phyloP scores from a whole-genome alignment of 208 protist genomes.

The Leptomonas seymouri region DNA sequence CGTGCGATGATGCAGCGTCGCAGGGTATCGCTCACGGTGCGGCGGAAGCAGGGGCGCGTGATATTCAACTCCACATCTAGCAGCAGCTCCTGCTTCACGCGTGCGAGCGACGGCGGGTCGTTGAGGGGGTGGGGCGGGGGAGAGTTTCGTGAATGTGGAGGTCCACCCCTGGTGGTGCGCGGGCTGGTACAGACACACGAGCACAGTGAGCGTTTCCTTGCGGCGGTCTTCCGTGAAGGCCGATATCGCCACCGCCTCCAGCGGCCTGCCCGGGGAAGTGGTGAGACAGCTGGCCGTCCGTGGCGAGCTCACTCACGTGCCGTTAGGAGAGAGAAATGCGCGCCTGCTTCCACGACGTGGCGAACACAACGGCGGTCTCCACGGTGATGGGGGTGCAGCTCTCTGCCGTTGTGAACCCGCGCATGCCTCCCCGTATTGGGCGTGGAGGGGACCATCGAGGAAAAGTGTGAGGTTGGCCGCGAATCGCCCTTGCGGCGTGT shows the following conservation, averaged over 20 bases:
- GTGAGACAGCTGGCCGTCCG: conserved; percentile 17
- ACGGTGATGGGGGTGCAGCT: conserved; percentile 25
- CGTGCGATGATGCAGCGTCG: conserved; percentile 15
- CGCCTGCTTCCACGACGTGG: conserved; percentile 9
- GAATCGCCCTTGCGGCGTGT: not conserved
- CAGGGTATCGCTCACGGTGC: conserved; percentile 24
- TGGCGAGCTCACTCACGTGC: conserved; percentile 14
- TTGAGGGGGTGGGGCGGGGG: conserved; percentile 10
- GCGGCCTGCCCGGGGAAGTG: conserved; percentile 8
- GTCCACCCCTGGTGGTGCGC: conserved; percentile 31
- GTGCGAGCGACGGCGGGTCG: not conserved
- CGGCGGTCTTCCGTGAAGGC: conserved; percentile 16
- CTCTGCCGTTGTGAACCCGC: not conserved
- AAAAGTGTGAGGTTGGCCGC: not conserved
- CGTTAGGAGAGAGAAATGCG: conserved; percentile 22
- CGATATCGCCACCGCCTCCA: conserved; percentile 13
- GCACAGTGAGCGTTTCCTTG: conserved; percentile 28
- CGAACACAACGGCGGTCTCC: conserved; percentile 26
- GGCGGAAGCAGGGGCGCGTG: conserved; percentile 14
- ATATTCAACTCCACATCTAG: conserved; percentile 23
- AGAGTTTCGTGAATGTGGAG: conserved; percentile 5
- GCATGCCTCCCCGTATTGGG: not conserved
- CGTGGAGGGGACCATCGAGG: conserved; percentile 26
- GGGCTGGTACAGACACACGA: conserved; percentile 28
- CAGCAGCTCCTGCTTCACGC: conserved; percentile 17